Evolutionary conservation across 805 yeast genomes (phyloP).

Genomic region (Cyberlindnera bimundalis): DNA sequence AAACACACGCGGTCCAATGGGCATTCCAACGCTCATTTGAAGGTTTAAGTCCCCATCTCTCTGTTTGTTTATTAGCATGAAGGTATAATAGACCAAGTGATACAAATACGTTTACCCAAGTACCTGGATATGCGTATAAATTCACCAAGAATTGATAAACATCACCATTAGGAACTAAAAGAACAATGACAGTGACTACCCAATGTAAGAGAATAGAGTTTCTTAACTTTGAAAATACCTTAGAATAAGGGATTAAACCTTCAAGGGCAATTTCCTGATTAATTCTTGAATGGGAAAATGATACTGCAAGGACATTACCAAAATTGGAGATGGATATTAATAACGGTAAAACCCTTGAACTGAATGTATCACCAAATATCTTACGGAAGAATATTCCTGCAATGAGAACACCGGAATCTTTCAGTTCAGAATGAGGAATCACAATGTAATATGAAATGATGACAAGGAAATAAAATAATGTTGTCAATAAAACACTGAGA

Average conservation of each 20-base stretch:
- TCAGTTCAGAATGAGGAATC: conserved; percentile 42
- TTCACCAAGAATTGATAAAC: conserved; percentile 63
- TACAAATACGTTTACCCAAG: conserved; percentile 52
- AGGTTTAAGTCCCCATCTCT: conserved; percentile 37
- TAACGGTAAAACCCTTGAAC: conserved; percentile 48
- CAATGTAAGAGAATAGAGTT: conserved; percentile 53
- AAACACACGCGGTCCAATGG: conserved; percentile 26
- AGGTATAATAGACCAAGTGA: conserved; percentile 52
- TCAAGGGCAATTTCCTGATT: conserved; percentile 55
- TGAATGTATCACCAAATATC: conserved; percentile 53
- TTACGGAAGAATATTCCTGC: conserved; percentile 60
- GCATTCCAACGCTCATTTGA: conserved; percentile 28
- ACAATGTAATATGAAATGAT: conserved; percentile 50
- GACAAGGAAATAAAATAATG: conserved; percentile 52
- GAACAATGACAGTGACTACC: conserved; percentile 49
- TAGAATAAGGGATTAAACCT: conserved; percentile 46
- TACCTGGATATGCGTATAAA: conserved; percentile 59
- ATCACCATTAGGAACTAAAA: conserved; percentile 56
- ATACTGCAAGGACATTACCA: conserved; percentile 63
- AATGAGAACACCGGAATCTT: conserved; percentile 55
- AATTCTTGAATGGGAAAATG: conserved; percentile 57
- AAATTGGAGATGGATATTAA: conserved; percentile 58
- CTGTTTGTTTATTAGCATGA: conserved; percentile 37
- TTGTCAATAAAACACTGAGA: conserved; percentile 48
- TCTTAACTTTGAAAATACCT: conserved; percentile 39